Conservation (phyloP, 164 flowering plant species). For the Houttuynia cordata region DNA sequence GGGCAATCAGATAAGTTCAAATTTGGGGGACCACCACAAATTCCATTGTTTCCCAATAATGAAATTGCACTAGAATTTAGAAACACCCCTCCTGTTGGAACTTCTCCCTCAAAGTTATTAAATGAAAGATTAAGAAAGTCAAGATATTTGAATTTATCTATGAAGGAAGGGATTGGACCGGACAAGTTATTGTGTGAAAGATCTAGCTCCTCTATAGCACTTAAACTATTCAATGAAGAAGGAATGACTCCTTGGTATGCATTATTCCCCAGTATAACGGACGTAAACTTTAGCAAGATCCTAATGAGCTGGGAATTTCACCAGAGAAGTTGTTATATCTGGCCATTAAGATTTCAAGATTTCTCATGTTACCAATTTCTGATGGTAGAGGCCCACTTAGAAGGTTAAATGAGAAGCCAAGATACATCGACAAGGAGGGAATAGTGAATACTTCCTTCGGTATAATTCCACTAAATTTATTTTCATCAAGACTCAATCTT, state of each 20-base stretch:
- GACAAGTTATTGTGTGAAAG: conserved; percentile 3
- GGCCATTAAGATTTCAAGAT: conserved; percentile 1
- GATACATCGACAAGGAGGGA: neutral
- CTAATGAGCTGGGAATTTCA: conserved; percentile 4
- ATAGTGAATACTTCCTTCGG: conserved; percentile 3
- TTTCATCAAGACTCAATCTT: conserved; percentile 1
- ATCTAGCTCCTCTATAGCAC: neutral
- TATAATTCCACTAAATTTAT: conserved; percentile 8
- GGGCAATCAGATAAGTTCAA: conserved; percentile 1
- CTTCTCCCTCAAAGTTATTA: neutral
- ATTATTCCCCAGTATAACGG: neutral
- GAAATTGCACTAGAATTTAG: conserved; percentile 16
- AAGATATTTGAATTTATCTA: too few relatives aligned
- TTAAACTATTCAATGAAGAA: neutral
- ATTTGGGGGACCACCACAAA: conserved; percentile 21
- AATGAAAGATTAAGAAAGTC: neutral
- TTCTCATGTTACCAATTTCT: conserved; percentile 12
- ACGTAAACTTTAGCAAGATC: neutral
- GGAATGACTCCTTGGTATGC: neutral
- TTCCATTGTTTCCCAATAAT: conserved; percentile 16
- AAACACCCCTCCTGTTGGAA: conserved; percentile 6
- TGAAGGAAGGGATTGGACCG: too few relatives aligned
- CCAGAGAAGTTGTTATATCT: conserved; percentile 7
- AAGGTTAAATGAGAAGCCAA: conserved; percentile 5
- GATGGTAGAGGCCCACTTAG: conserved; percentile 14